phyloP scores from a whole-genome alignment of 257 asterid genomes.

The Oldenlandia corymbosa region DNA sequence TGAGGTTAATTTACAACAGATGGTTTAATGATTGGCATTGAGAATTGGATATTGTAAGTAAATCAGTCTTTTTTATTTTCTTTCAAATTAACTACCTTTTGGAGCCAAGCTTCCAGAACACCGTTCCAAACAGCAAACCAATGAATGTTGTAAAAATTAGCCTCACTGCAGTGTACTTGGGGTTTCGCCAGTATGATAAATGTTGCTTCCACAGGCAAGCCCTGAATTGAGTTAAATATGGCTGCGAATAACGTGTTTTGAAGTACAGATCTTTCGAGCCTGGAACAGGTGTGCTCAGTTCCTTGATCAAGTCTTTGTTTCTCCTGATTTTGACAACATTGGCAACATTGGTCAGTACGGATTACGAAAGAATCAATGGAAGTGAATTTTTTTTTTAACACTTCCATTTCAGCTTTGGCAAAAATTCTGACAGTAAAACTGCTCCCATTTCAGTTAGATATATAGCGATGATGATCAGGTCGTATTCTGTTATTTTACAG shows the following conservation, averaged over 20 bases:
- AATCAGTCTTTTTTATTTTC: too few relatives aligned
- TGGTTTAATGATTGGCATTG: not conserved
- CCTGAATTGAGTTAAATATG: constrained; percentile 58
- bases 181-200: constrained; percentile 78
- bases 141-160: constrained; percentile 60
- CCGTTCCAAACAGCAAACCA: constrained; percentile 66
- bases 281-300: constrained; percentile 48
- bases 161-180: constrained; percentile 72
- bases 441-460: not conserved
- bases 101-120: constrained; percentile 72
- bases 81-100: constrained; percentile 70
- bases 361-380: not conserved
- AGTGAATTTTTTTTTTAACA: not conserved
- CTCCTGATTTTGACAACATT: constrained; percentile 59
- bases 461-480: too few relatives aligned
- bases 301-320: constrained; percentile 62
- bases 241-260: constrained; percentile 48
- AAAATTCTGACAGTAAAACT: not conserved
- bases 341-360: constrained; percentile 1
- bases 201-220: constrained; percentile 87
- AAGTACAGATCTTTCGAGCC: constrained; percentile 55
- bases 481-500: too few relatives aligned
- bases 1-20: constrained; percentile 17
- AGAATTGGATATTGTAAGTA: not conserved
- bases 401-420: not conserved